phyloP scores from a whole-genome alignment of 805 yeast species.

The Sugiyamaella boreocaroliniensis region DNA sequence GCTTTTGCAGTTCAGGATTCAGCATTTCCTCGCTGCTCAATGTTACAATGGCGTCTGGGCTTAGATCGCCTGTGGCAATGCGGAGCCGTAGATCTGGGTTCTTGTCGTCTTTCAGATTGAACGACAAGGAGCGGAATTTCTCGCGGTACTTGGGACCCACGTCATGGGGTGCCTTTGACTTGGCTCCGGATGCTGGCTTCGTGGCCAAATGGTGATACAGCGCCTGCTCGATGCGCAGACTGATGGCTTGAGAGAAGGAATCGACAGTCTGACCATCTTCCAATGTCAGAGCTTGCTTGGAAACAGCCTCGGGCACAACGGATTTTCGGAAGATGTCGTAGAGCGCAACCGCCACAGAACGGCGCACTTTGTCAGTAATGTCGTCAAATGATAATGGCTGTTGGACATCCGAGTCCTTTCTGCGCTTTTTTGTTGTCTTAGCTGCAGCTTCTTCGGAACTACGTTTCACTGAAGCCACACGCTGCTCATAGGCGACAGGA shows the following conservation, averaged over 20 bases:
- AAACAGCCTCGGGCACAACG: conserved; percentile 31
- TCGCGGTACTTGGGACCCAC: conserved; percentile 50
- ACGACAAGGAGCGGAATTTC: conserved; percentile 58
- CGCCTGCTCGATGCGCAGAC: conserved; percentile 46
- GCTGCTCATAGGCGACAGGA: not conserved
- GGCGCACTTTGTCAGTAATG: conserved; percentile 30
- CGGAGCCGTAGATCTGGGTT: conserved; percentile 51
- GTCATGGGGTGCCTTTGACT: conserved; percentile 20
- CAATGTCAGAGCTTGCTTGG: conserved; percentile 19
- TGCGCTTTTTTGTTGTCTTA: not conserved
- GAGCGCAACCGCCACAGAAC: conserved; percentile 48
- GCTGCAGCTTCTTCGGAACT: not conserved
- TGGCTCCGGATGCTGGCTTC: conserved; percentile 7
- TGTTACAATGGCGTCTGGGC: conserved; percentile 52
- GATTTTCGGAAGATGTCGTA: conserved; percentile 37
- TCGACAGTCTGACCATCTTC: conserved; percentile 25
- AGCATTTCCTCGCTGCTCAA: conserved; percentile 68
- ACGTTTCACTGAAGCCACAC: not conserved
- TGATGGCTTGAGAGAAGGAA: conserved; percentile 39
- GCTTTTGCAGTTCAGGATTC: conserved; percentile 65
- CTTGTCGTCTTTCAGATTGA: conserved; percentile 51
- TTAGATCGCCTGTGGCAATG: conserved; percentile 47
- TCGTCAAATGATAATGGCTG: conserved; percentile 6
- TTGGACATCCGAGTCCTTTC: not conserved
- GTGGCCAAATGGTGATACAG: conserved; percentile 37